Evolutionary conservation across 1,139 yeast genomes (phyloP), one percentile per base, ranked within the genome.

Genomic region (Candida tropicalis): DNA sequence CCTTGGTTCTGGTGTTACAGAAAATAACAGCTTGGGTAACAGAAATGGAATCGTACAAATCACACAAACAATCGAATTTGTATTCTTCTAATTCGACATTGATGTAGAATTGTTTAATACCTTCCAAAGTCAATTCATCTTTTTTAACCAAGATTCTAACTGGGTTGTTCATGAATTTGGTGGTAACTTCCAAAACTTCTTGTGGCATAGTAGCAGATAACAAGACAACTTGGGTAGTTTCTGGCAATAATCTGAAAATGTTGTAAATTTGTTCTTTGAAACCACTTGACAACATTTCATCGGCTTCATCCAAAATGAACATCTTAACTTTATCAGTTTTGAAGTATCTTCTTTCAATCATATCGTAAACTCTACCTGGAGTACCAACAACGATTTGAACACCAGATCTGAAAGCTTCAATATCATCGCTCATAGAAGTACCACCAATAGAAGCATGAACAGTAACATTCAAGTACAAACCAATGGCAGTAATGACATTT

Each of bases 371-470:
- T 81, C 99, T 89, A 73, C 99, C 99, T 70, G 99, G 99, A 60
- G 99, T 93, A 77, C 99, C 99, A 56, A 91, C 96, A 59, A 93
- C 96, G 54, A 93, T 81, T 75, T 93, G 99, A 58, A 89, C 96
- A 70, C 97, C 97, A 52, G 84, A 80, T 68, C 82, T 87, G 74
- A 93, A 84, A 55, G 95, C 95, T 66, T 87, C 89, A 59, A 89
- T 86, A 76, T 93, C 99, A 59, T 90, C 96, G 58, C 80, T 79
- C 70, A 88, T 80, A 52, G 95, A 83, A 60, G 96, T 91, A 79
- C 99, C 99, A 79, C 99, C 99, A 66, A 93, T 93, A 68, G 97
- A 91, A 53, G 98, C 97, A 67, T 93, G 99, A 62, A 95, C 96
- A 56, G 91, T 82, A 56, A 93, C 86, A 63, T 89, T 83, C 81